Conservation (phyloP, 306 rosid genomes). For the Cucurbita ficifolia region DNA sequence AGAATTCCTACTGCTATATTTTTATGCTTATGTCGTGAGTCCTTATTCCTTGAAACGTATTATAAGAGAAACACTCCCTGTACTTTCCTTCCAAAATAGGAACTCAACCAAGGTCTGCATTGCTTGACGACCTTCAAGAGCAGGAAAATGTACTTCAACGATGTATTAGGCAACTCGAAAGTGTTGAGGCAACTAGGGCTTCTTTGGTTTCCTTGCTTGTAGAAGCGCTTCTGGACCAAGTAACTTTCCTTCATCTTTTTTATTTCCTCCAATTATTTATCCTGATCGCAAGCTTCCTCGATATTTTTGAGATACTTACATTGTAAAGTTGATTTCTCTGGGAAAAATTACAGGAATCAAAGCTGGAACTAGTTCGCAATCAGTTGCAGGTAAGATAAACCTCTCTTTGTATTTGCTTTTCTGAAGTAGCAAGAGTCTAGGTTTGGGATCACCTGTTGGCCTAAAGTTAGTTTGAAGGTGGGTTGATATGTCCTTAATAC, state of each 20-base stretch:
- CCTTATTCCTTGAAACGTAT: neutral
- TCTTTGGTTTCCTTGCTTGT: slow-evolving; percentile 52
- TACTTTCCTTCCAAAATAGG: slow-evolving; percentile 26
- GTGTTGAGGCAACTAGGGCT: slow-evolving; percentile 43
- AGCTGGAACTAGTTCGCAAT: slow-evolving; percentile 45
- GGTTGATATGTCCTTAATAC: neutral
- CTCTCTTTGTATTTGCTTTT: neutral
- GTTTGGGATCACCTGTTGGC: neutral
- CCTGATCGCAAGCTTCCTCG: neutral
- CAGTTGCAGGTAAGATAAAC: slow-evolving; percentile 57
- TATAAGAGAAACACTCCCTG: neutral
- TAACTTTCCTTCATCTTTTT: slow-evolving; percentile 12
- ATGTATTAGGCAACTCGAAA: slow-evolving; percentile 51
- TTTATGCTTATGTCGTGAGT: neutral
- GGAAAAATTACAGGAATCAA: slow-evolving; percentile 47
- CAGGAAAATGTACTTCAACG: slow-evolving; percentile 45
- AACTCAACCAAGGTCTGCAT: slow-evolving; percentile 36
- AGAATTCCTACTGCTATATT: neutral
- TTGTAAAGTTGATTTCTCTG: neutral
- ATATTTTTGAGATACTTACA: neutral
- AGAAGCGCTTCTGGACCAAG: slow-evolving; percentile 81
- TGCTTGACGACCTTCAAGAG: slow-evolving; percentile 51
- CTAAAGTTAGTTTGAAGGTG: neutral
- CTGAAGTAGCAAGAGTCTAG: neutral
- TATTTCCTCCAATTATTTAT: neutral